Conservation (phyloP, 192 early-diverging fungal species). For the Mortierella antarctica region DNA sequence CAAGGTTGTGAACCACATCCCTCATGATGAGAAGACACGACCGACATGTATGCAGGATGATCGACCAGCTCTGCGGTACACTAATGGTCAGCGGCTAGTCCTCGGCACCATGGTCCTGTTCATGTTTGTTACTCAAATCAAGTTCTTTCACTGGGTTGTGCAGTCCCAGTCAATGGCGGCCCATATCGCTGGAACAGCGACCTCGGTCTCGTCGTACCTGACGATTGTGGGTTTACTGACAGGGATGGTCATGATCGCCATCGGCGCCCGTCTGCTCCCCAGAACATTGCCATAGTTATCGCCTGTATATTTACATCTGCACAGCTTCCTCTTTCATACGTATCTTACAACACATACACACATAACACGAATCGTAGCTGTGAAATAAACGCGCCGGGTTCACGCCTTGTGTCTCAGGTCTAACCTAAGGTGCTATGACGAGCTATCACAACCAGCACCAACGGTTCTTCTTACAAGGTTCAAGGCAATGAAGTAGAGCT, state of each 20-base stretch:
- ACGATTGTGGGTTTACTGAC: constrained; percentile 12
- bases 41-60: too few relatives aligned
- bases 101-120: constrained; percentile 8
- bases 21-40: neutral
- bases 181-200: neutral
- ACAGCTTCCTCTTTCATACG: too few relatives aligned
- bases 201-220: constrained; percentile 13
- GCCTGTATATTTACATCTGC: too few relatives aligned
- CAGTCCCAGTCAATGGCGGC: constrained; percentile 3
- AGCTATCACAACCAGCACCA: too few relatives aligned
- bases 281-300: neutral
- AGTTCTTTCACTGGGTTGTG: constrained; percentile 35
- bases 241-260: constrained; percentile 11
- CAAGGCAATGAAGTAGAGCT: too few relatives aligned
- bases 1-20: neutral
- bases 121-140: constrained; percentile 25
- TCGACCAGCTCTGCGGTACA: neutral
- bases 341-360: too few relatives aligned
- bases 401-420: too few relatives aligned
- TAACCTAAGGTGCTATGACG: too few relatives aligned
- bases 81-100: neutral
- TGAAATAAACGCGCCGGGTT: too few relatives aligned
- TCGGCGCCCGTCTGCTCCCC: constrained; percentile 8
- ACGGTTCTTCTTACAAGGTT: too few relatives aligned
- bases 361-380: too few relatives aligned